Evolutionary conservation across 1,284 basidiomycete genomes (phyloP).

Genomic region (Sanghuangporus baumii): DNA sequence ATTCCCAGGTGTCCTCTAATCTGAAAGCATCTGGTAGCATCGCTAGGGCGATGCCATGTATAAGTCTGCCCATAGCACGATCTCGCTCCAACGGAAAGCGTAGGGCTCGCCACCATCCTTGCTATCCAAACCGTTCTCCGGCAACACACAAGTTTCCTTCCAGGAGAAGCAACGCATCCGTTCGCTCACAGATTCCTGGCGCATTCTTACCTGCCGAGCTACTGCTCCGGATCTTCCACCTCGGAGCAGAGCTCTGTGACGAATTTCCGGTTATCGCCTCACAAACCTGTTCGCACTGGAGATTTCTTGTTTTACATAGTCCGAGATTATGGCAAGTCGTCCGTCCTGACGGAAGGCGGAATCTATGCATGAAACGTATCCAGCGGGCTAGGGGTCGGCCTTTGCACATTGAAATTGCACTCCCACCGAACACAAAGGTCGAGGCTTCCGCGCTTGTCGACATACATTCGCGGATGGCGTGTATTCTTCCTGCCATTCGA

Average conservation of each 20-base stretch:
- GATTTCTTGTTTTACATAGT: slow-evolving; percentile 48
- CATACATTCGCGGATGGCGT: slow-evolving; percentile 55
- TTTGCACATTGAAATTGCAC: slow-evolving; percentile 40
- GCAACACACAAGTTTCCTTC: not conserved
- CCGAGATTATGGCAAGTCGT: slow-evolving; percentile 58
- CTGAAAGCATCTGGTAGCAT: not conserved
- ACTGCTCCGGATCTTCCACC: slow-evolving; percentile 52
- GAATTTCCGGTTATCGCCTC: slow-evolving; percentile 55
- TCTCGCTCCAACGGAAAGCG: slow-evolving; percentile 1
- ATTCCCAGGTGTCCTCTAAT: not conserved
- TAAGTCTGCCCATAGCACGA: not conserved
- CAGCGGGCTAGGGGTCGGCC: slow-evolving; percentile 50
- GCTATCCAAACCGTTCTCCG: not conserved
- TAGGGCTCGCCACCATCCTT: not conserved
- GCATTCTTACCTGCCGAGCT: slow-evolving; percentile 44
- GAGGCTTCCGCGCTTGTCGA: slow-evolving; percentile 34
- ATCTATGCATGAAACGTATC: slow-evolving; percentile 57
- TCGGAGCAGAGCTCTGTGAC: slow-evolving; percentile 49
- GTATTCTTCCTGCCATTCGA: slow-evolving; percentile 43
- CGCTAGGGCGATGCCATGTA: not conserved
- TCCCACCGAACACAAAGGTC: not conserved
- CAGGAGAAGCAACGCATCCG: slow-evolving; percentile 1
- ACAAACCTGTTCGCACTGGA: slow-evolving; percentile 60
- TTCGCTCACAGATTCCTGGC: not conserved
- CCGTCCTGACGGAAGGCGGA: slow-evolving; percentile 38